These are phyloP conservation scores for Oidiodendron maius DNA, from an alignment of 495 filamentous ascomycete species.

Conservation along the genomic window DNA sequence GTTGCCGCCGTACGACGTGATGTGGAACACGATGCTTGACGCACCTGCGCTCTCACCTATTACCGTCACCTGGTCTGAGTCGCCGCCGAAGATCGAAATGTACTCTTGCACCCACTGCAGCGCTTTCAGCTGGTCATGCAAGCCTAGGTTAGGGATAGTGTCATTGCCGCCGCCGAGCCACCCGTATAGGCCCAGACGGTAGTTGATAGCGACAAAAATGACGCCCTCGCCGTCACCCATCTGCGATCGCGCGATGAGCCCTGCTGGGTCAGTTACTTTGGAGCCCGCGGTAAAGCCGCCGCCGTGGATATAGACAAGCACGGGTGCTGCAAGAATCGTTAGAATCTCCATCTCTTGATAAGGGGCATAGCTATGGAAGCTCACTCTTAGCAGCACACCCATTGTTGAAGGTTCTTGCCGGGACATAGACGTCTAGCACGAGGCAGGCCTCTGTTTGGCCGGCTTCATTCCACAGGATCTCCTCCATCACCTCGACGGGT, in stretches of 20 bases:
- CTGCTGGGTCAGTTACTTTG: constrained; percentile 39
- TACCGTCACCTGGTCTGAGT: constrained; percentile 34
- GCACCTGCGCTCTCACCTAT: constrained; percentile 62
- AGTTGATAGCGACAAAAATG: constrained; percentile 59
- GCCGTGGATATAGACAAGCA: too few relatives aligned
- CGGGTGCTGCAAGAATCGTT: too few relatives aligned
- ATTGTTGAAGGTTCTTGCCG: constrained; percentile 35
- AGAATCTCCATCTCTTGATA: too few relatives aligned
- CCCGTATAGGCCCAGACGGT: constrained; percentile 45
- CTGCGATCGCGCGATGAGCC: constrained; percentile 37
- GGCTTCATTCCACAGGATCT: neutral
- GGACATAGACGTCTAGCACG: constrained; percentile 44
- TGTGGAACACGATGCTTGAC: constrained; percentile 59
- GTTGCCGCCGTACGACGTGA: constrained; percentile 49
- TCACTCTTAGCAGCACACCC: too few relatives aligned
- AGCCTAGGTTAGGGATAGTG: constrained; percentile 57
- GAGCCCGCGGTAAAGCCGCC: constrained; percentile 50
- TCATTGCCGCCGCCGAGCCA: constrained; percentile 48
- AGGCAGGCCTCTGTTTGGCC: constrained; percentile 36
- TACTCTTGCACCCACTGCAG: constrained; percentile 62
- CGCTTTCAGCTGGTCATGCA: constrained; percentile 63
- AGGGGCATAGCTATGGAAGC: too few relatives aligned
- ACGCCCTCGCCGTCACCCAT: too few relatives aligned
- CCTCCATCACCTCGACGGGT: neutral
- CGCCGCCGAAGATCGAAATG: constrained; percentile 36